Percentiles rank a stretch among this genome's conserved stretches.
Evolutionary conservation across 2,329 filamentous ascomycete genomes (phyloP).

Genomic region (Fusarium duplospermum): DNA sequence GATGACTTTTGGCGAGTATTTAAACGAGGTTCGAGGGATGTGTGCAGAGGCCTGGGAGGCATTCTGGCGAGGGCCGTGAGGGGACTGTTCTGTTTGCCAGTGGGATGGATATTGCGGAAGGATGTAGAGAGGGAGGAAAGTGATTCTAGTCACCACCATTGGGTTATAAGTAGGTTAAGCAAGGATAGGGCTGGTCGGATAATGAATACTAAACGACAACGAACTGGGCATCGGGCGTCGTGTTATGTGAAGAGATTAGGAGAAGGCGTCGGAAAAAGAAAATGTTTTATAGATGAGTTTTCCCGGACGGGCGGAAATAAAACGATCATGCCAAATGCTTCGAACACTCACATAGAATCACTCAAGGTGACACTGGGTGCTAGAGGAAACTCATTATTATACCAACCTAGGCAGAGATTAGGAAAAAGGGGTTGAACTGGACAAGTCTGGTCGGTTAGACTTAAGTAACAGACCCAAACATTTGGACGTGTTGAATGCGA

Average conservation of each 20-base stretch:
- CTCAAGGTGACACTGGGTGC: not conserved
- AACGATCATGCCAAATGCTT: not conserved
- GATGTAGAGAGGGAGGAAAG: not conserved
- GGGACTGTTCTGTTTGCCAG: not conserved
- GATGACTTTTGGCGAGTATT: not conserved
- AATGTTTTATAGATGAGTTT: not conserved
- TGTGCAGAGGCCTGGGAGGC: not conserved
- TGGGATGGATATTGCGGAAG: not conserved
- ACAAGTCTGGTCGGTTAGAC: not conserved
- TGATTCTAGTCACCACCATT: not conserved
- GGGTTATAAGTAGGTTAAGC: not conserved
- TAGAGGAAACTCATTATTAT: not conserved
- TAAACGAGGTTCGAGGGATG: not conserved
- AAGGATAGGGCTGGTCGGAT: not conserved
- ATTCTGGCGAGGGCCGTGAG: not conserved
- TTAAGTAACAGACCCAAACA: not conserved
- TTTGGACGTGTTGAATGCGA: not conserved
- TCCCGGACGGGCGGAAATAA: not conserved
- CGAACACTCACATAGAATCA: not conserved
- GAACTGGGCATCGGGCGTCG: not conserved
- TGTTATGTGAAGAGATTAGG: not conserved
- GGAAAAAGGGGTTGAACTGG: not conserved
- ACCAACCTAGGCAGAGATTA: rapidly evolving
- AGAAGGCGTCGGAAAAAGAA: not conserved
- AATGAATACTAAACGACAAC: not conserved